Percentiles rank a stretch among this genome's conserved stretches.
These are phyloP conservation scores for Talaromyces verruculosus DNA, from an alignment of 2,329 filamentous ascomycete species.

Conservation along the genomic window DNA sequence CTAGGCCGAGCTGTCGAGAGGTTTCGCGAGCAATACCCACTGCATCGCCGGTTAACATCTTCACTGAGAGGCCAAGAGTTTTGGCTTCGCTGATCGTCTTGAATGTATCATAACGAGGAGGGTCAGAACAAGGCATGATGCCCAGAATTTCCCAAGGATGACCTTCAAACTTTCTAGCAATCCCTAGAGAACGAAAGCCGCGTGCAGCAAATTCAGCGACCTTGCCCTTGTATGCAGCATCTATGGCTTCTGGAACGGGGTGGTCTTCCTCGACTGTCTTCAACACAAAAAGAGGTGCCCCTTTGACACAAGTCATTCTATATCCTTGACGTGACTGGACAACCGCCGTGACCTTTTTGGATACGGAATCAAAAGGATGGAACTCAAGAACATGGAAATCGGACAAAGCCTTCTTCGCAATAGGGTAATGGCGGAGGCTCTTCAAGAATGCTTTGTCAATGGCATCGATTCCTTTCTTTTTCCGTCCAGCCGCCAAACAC, in stretches of 20 bases:
- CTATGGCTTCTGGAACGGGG: slow-evolving; percentile 71
- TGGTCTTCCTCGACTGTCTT: slow-evolving; percentile 86
- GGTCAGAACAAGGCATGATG: slow-evolving; percentile 92
- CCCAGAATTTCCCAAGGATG: slow-evolving; percentile 86
- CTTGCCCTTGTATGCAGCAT: slow-evolving; percentile 86
- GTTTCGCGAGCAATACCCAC: slow-evolving; percentile 92
- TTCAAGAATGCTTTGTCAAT: slow-evolving; percentile 96
- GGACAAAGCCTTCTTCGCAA: slow-evolving; percentile 74
- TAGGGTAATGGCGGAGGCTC: slow-evolving; percentile 76
- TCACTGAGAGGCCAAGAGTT: slow-evolving; percentile 81
- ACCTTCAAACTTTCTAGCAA: slow-evolving; percentile 83
- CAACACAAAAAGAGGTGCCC: slow-evolving; percentile 82
- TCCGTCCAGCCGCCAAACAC: slow-evolving; percentile 83
- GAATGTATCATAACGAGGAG: slow-evolving; percentile 84
- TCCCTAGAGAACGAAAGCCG: slow-evolving; percentile 91
- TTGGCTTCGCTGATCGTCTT: slow-evolving; percentile 90
- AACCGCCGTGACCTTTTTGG: slow-evolving; percentile 84
- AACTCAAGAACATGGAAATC: slow-evolving; percentile 85
- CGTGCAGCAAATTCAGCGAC: slow-evolving; percentile 87
- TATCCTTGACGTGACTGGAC: slow-evolving; percentile 82
- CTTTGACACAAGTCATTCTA: slow-evolving; percentile 85
- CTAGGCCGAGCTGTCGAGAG: slow-evolving; percentile 84
- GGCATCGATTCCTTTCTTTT: slow-evolving; percentile 93
- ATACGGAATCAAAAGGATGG: slow-evolving; percentile 86
- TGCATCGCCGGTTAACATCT: slow-evolving; percentile 94